Conservation (phyloP, 805 yeast genomes). For the Tetrapisispora arboricola region DNA sequence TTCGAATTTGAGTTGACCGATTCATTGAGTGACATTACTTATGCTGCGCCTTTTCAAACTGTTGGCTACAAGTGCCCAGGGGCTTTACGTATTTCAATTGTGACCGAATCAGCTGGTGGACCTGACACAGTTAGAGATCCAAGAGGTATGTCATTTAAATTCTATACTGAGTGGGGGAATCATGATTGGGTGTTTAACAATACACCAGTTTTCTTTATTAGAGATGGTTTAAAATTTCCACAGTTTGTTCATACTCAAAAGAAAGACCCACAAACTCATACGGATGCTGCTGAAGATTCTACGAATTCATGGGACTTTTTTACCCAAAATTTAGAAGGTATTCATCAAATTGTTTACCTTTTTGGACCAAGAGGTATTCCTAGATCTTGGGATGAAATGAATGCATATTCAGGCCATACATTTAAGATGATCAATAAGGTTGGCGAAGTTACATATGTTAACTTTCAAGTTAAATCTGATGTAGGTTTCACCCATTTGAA, state of each 20-base stretch:
- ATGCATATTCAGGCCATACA: conserved; percentile 58
- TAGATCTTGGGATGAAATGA: conserved; percentile 42
- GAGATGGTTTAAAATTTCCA: conserved; percentile 73
- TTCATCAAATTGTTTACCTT: conserved; percentile 48
- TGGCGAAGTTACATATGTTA: conserved; percentile 44
- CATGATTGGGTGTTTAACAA: conserved; percentile 79
- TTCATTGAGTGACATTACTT: conserved; percentile 42
- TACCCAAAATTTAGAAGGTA: conserved; percentile 43
- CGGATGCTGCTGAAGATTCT: conserved; percentile 36
- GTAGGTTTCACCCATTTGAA: conserved; percentile 38
- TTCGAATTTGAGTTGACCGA: conserved; percentile 52
- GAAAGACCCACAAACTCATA: conserved; percentile 53
- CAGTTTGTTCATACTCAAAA: conserved; percentile 84
- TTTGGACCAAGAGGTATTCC: conserved; percentile 57
- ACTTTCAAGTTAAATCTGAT: conserved; percentile 43
- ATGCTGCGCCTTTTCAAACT: conserved; percentile 33
- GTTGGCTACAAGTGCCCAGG: conserved; percentile 36
- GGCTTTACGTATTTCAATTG: conserved; percentile 56
- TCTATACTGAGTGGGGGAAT: conserved; percentile 78
- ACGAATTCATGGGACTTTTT: conserved; percentile 50
- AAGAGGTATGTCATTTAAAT: conserved; percentile 72
- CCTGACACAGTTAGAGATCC: conserved; percentile 84
- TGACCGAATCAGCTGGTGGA: conserved; percentile 76
- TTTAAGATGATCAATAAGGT: conserved; percentile 45
- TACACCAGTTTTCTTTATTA: conserved; percentile 74